Evolutionary conservation across 108 stramenopile species (phyloP), one percentile per base, ranked within the genome.

Genomic region (Cyclotella atomus): DNA sequence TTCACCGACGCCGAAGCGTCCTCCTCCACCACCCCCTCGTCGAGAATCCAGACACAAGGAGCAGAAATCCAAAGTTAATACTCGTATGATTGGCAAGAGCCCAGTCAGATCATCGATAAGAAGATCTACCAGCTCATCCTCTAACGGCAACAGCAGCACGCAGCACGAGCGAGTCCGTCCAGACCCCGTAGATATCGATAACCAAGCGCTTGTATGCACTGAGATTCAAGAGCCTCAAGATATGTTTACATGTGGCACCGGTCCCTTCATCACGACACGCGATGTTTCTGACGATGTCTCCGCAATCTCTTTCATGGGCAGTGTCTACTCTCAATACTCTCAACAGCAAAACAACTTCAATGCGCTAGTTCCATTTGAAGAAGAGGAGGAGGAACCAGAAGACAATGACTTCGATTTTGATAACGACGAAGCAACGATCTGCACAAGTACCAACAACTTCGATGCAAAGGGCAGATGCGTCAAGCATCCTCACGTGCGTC

Each of bases 381-480:
- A 38, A 46, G 44, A 47, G 8, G 23, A 21, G 7, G 44, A 66
- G 44, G 12, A 4, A 3, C 0, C 44, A 36, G 27, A 33, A 59
- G 28, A 15, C 14, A 44, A 57, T 9, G 62, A 60, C 17, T 54
- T 45, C 9, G 68, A 70, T 15, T 54, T 55, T 17, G 68, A 70
- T 24, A 55, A 70, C 14, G 68, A 70, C 16, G 55, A 70, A 1
- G 38, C n/a, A n/a, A n/a, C 28, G 1, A 43, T 55, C 9, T 29
- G 52, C 2, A 57, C 21, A 19, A 62, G 72, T 34, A 80, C 79
- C 16, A 80, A 71, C 55, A 56, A 80, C 55, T 80, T 28, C 61
- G 72, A 80, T 27, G 43, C 70, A 27, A 73, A 69, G 57, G 79
- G 79, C 12, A 59, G 72, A 49, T 80, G 79, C 72, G 53, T 64